Percentiles rank a stretch among this genome's conserved stretches.
These are phyloP conservation scores for Chlorophyllum brunneum DNA, from an alignment of 768 basidiomycete species.

Conservation along the genomic window DNA sequence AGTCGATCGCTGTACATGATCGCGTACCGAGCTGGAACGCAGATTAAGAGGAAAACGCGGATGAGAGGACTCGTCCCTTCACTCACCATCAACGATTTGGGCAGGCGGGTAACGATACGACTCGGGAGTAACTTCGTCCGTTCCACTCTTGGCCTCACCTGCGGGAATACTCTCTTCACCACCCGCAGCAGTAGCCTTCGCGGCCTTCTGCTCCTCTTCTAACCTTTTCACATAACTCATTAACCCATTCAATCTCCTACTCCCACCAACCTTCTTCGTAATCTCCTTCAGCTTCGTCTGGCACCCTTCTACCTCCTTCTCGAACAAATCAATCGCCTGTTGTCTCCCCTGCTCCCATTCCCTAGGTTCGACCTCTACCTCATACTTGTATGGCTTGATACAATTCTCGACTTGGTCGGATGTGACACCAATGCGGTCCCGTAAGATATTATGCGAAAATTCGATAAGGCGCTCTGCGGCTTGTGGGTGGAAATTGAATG, in stretches of 20 bases:
- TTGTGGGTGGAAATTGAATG: slow-evolving; percentile 86
- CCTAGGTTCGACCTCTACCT: slow-evolving; percentile 87
- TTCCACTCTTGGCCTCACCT: slow-evolving; percentile 27
- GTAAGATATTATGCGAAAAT: slow-evolving; percentile 89
- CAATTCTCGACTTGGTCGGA: slow-evolving; percentile 99
- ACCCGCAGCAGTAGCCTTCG: slow-evolving; percentile 46
- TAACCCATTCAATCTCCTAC: slow-evolving; percentile 70
- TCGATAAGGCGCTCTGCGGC: slow-evolving; percentile 87
- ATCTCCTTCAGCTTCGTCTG: slow-evolving; percentile 87
- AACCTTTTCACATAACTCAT: slow-evolving; percentile 77
- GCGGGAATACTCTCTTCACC: slow-evolving; percentile 17
- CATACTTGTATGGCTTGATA: slow-evolving; percentile 99
- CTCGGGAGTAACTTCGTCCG: slow-evolving; percentile 48
- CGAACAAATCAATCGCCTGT: slow-evolving; percentile 73
- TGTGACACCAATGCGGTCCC: slow-evolving; percentile 91
- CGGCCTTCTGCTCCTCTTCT: slow-evolving; percentile 62
- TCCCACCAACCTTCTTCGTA: slow-evolving; percentile 82
- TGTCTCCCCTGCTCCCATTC: slow-evolving; percentile 90
- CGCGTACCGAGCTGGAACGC: slow-evolving; percentile 77
- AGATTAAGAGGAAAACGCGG: slow-evolving; percentile 13
- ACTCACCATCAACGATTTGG: slow-evolving; percentile 86
- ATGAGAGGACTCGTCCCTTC: background rate
- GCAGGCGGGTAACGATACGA: slow-evolving; percentile 90
- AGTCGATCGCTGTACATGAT: slow-evolving; percentile 83
- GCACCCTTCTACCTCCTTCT: slow-evolving; percentile 80